Percentiles rank a stretch among this genome's conserved stretches.
phyloP scores from a whole-genome alignment of 495 filamentous ascomycete species.

The Neurospora sp. region DNA sequence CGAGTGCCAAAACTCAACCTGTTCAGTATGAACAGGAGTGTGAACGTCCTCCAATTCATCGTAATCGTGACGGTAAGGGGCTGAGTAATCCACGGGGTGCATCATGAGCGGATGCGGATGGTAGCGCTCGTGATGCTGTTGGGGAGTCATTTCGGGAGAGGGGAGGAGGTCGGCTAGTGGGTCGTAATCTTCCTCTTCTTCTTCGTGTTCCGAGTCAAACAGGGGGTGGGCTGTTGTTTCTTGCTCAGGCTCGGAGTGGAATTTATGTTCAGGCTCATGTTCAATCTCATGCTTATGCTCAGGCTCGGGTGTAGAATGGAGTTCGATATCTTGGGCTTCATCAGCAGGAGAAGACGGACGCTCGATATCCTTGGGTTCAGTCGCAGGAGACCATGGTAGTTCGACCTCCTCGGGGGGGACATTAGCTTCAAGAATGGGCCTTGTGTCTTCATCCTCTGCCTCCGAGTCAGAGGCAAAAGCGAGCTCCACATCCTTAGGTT shows the following conservation, averaged over 20 bases:
- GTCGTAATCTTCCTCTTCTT: background rate
- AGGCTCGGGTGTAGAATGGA: background rate
- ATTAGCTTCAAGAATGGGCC: background rate
- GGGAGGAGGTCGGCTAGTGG: background rate
- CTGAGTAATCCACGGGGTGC: background rate
- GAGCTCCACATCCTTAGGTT: background rate
- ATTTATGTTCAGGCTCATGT: background rate
- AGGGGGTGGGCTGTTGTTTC: background rate
- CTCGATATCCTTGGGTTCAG: background rate
- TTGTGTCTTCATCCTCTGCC: background rate
- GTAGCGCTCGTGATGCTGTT: background rate
- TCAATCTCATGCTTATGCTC: background rate
- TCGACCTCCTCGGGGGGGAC: background rate
- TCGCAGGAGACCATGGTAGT: background rate
- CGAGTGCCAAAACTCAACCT: background rate
- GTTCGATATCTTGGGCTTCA: background rate
- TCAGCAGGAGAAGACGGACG: background rate
- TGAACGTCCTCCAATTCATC: background rate
- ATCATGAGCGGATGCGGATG: background rate
- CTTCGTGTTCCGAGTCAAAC: background rate
- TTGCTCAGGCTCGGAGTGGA: background rate
- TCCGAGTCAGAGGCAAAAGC: background rate
- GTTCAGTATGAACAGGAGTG: background rate
- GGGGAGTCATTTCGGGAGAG: background rate
- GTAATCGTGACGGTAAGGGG: background rate